phyloP scores from a whole-genome alignment of 2,329 filamentous ascomycete species.

The Verticillium dahliae region DNA sequence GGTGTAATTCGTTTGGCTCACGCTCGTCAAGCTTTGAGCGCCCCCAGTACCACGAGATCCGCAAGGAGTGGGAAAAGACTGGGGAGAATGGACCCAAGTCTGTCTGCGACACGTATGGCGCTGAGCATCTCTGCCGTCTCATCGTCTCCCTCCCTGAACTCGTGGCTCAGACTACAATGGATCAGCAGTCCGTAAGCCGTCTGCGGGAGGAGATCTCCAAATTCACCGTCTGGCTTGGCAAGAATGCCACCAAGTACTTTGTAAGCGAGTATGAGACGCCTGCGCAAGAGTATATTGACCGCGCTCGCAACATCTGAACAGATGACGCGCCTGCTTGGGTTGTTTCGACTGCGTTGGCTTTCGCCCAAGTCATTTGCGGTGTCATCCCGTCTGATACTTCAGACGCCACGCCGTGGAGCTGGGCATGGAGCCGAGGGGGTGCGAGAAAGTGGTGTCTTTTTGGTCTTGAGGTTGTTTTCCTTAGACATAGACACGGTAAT shows the following conservation, averaged over 20 bases:
- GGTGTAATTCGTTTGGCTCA: conserved; percentile 12
- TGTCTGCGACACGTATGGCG: conserved; percentile 79
- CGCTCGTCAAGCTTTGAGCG: conserved; percentile 68
- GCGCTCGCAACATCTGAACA: conserved; percentile 43
- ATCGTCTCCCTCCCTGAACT: conserved; percentile 89
- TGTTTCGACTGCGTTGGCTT: neutral
- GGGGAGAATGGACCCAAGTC: conserved; percentile 62
- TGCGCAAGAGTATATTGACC: conserved; percentile 64
- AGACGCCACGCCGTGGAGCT: too few relatives aligned
- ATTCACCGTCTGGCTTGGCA: conserved; percentile 78
- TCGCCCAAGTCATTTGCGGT: neutral
- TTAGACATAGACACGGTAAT: neutral
- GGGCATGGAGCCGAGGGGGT: too few relatives aligned
- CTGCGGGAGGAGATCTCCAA: conserved; percentile 84
- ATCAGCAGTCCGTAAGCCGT: conserved; percentile 79
- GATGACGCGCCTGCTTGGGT: neutral
- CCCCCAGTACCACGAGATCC: conserved; percentile 74
- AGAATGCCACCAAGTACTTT: conserved; percentile 73
- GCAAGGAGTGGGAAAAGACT: conserved; percentile 59
- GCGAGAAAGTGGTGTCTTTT: too few relatives aligned
- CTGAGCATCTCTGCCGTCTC: conserved; percentile 83
- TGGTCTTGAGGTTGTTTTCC: too few relatives aligned
- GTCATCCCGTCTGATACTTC: neutral
- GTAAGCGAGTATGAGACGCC: conserved; percentile 68
- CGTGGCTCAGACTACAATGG: conserved; percentile 97